Conservation (phyloP, 352 stramenopile species). For the Phytophthora vignae region DNA sequence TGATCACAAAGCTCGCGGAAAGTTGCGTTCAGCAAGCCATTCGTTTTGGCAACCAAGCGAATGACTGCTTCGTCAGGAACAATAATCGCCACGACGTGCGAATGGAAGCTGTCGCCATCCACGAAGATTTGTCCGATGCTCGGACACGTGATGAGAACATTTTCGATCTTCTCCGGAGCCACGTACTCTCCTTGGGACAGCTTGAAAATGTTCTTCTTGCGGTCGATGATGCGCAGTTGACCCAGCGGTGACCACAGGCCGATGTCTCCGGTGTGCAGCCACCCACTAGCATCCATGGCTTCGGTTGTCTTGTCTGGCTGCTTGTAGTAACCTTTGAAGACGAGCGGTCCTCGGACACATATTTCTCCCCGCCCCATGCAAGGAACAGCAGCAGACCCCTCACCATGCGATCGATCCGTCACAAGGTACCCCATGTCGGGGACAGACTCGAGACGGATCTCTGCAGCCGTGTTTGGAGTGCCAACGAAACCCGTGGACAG, state of each 20-base stretch:
- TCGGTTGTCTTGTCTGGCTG: constrained; percentile 93
- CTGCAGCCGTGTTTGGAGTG: constrained; percentile 77
- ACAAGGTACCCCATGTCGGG: constrained; percentile 97
- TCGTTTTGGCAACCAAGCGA: constrained; percentile 41
- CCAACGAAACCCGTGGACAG: constrained; percentile 91
- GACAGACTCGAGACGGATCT: constrained; percentile 96
- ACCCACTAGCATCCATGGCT: constrained; percentile 92
- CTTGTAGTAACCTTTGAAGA: constrained; percentile 96
- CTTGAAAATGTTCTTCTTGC: constrained; percentile 97
- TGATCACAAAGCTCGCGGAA: constrained; percentile 70
- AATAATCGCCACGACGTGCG: constrained; percentile 94
- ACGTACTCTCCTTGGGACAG: constrained; percentile 97
- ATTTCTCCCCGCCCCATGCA: constrained; percentile 73
- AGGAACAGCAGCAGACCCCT: constrained; percentile 33
- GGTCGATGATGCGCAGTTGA: constrained; percentile 91
- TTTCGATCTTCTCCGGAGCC: constrained; percentile 97
- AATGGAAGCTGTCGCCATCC: constrained; percentile 96
- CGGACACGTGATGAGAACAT: constrained; percentile 87
- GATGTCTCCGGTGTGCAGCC: constrained; percentile 98
- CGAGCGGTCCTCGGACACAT: constrained; percentile 77
- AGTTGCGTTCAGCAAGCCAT: constrained; percentile 34
- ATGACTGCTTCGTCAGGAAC: constrained; percentile 77
- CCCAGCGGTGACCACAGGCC: constrained; percentile 94
- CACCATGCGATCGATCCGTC: constrained; percentile 67
- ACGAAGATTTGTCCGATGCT: constrained; percentile 97